Evolutionary conservation across 2,329 filamentous ascomycete species (phyloP).

Genomic region (Claviceps cyperi): DNA sequence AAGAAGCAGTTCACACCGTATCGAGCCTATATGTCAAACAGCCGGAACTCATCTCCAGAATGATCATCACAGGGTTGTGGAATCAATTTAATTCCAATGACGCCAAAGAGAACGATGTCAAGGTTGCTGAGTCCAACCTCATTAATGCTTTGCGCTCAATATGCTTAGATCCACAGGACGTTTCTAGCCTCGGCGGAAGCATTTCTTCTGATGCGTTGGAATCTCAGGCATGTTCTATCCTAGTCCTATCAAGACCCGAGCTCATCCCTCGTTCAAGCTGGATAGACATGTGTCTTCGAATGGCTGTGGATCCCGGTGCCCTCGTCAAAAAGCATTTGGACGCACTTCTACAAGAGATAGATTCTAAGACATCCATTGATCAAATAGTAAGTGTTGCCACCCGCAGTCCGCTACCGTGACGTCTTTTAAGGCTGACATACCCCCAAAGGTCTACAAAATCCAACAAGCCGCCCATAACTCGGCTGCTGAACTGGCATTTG

Average conservation of each 20-base stretch:
- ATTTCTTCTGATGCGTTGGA: conserved; percentile 40
- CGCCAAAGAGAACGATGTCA: conserved; percentile 63
- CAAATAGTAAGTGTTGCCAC: conserved; percentile 32
- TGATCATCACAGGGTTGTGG: conserved; percentile 65
- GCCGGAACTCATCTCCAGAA: conserved; percentile 42
- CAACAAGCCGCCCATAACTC: conserved; percentile 67
- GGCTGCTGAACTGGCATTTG: conserved; percentile 82
- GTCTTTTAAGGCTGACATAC: conserved; percentile 1
- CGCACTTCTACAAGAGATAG: conserved; percentile 54
- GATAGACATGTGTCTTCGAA: conserved; percentile 76
- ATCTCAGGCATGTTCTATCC: conserved; percentile 57
- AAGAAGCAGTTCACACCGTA: conserved; percentile 46
- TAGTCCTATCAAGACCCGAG: conserved; percentile 65
- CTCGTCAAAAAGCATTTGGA: conserved; percentile 52
- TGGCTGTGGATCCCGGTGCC: conserved; percentile 68
- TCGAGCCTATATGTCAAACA: conserved; percentile 48
- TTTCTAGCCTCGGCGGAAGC: conserved; percentile 25
- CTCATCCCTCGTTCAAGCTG: conserved; percentile 67
- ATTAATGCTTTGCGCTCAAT: conserved; percentile 47
- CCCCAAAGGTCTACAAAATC: conserved; percentile 23
- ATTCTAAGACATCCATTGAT: conserved; percentile 29
- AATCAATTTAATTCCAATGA: conserved; percentile 58
- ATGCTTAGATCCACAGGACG: conserved; percentile 41
- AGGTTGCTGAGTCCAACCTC: conserved; percentile 50
- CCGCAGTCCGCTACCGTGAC: not conserved